Evolutionary conservation across 176 grass and related monocot species (phyloP), one percentile per base, ranked within the genome.

Genomic region (Phoenix roebelenii): DNA sequence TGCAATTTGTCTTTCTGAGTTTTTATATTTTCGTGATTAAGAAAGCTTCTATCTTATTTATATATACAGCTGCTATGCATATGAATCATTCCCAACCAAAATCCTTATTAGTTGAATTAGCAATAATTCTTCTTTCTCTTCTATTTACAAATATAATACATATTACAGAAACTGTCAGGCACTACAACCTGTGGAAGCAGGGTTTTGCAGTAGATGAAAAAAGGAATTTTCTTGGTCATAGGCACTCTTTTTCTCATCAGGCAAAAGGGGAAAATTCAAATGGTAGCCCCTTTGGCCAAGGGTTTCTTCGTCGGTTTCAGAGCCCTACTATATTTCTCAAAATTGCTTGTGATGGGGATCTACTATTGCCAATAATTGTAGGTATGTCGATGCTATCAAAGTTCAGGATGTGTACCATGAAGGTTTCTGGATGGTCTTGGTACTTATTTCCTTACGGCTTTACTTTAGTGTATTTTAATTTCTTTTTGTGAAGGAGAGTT

Each of bases 261-360:
- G 58, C 26, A 35, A 61, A 32, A 15, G 58, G 26, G 23, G 14
- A 22, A 18, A 35, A 30, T 22, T 30, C 58, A 61, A 61, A n/a
- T 5, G 26, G 4, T 18, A 61, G 23, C 15, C 28, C 58, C 15
- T 12, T 61, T 26, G 26, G 58, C 39, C 58, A 61, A 39, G 58
- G 26, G 7, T 61, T 61, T 61, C 58, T 61, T 61, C 58, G 58
- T 39, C 58, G 15, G 18, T 61, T 61, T 61, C 58, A 30, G 17
- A 61, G 26, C 26, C 58, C 58, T 26, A 61, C 58, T 14, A 61
- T 61, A 61, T 61, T 61, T 61, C 58, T 61, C 17, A 61, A 61
- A 61, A 32, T 61, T 61, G 58, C 17, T 35, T 61, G 58, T 30
- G 25, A 61, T 61, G 58, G 24, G 23, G 58, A 61, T 61, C 24